Evolutionary conservation across 495 filamentous ascomycete species (phyloP), one percentile per base, ranked within the genome.

Genomic region (Haplographium delicatum): DNA sequence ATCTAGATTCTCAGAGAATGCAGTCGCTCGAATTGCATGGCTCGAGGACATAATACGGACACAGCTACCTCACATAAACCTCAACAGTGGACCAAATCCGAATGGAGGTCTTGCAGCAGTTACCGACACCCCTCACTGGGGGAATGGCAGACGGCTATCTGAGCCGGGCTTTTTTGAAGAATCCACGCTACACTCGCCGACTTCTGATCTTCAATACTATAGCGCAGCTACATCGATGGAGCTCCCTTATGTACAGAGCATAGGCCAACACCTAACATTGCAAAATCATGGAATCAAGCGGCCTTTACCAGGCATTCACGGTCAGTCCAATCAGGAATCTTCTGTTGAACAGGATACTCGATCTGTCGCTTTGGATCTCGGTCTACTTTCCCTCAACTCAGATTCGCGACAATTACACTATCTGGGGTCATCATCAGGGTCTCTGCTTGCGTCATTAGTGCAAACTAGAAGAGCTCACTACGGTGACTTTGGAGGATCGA

Each of bases 391-490:
- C 9, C 26, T 27, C 3, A 30, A 45, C 18, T 45, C 42, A 13
- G 42, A 45, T 6, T 45, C 42, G 7, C 42, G 42, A 7, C 42
- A 45, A 45, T 3, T 45, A n/a, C 42, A 45, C n/a, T 45, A 27
- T 15, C 28, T 31, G 5, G 26, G 42, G 5, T 45, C 42, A 20
- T 45, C 20, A 3, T 45, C 42, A 28, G 42, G 20, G 5, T 28
- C 42, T 8, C n/a, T 45, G 23, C 18, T 45, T 45, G 42, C 42
- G 42, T 31, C 42, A 3, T 15, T 45, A 4, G 3, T 45, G n/a
- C 42, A 28, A 3, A 7, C 42, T 7, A 16, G 7, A 25, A 45
- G 26, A n/a, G n/a, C n/a, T n/a, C n/a, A n/a, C n/a, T n/a, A n/a
- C n/a, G n/a, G n/a, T n/a, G n/a, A n/a, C n/a, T n/a, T n/a, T n/a